Conservation (phyloP, 805 yeast genomes). For the Ascoidea tarda region DNA sequence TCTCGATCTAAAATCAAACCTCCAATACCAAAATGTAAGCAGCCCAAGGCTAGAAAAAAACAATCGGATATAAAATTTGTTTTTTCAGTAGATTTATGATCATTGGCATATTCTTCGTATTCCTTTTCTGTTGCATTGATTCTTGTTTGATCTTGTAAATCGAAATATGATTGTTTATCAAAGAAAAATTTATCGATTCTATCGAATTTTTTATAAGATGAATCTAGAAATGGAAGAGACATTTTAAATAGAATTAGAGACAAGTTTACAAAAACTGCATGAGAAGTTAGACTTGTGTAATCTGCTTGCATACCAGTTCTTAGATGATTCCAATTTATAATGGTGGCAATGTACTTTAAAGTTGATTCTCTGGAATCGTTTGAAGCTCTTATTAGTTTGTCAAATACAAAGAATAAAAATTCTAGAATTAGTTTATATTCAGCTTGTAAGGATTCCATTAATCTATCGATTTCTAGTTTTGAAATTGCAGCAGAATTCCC, state of each 20-base stretch:
- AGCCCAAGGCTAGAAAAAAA: slow-evolving; percentile 66
- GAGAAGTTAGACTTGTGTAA: slow-evolving; percentile 48
- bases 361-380: slow-evolving; percentile 46
- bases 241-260: slow-evolving; percentile 52
- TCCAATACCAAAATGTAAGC: slow-evolving; percentile 79
- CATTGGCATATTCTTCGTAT: slow-evolving; percentile 40
- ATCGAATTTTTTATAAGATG: slow-evolving; percentile 50
- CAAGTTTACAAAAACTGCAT: slow-evolving; percentile 73
- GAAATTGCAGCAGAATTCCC: slow-evolving; percentile 17
- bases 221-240: slow-evolving; percentile 74
- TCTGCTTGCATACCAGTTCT: slow-evolving; percentile 80
- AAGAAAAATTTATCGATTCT: slow-evolving; percentile 68
- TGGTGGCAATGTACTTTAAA: slow-evolving; percentile 53
- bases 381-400: slow-evolving; percentile 66
- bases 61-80: slow-evolving; percentile 85
- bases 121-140: slow-evolving; percentile 64
- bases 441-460: slow-evolving; percentile 45
- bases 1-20: slow-evolving; percentile 52
- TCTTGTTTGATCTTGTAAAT: slow-evolving; percentile 70
- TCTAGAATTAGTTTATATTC: slow-evolving; percentile 48
- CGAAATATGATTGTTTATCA: slow-evolving; percentile 32
- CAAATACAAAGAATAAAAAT: slow-evolving; percentile 46
- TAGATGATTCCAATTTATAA: slow-evolving; percentile 73
- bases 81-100: slow-evolving; percentile 22
- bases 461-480: slow-evolving; percentile 29